Conservation (phyloP, 768 basidiomycete genomes). For the Rubroboletus pulcherrimus region DNA sequence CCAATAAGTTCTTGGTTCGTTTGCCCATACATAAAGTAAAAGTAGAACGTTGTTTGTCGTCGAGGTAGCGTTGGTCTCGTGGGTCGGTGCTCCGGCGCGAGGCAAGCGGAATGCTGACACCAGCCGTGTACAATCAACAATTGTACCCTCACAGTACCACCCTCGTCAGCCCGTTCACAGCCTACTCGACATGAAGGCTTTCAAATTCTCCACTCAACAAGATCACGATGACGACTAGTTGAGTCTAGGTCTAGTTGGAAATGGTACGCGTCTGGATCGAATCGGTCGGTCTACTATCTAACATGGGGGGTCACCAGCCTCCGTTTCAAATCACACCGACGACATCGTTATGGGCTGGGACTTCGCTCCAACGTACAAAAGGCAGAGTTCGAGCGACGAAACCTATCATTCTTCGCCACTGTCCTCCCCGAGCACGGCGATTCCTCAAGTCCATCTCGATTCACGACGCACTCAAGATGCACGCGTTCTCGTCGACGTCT, state of each 20-base stretch:
- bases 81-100: conserved; percentile 5
- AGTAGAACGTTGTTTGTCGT: not conserved
- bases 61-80: not conserved
- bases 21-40: conserved; percentile 36
- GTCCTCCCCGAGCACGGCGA: conserved; percentile 5
- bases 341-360: not conserved
- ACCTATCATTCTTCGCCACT: not conserved
- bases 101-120: not conserved
- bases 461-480: conserved; percentile 22
- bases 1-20: conserved; percentile 37
- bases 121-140: not conserved
- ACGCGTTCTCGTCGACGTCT: conserved; percentile 7
- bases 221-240: not conserved
- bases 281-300: not conserved
- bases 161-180: not conserved
- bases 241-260: not conserved
- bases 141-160: not conserved
- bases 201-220: not conserved
- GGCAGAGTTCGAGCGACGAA: not conserved
- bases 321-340: conserved; percentile 11
- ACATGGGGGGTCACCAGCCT: not conserved
- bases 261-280: not conserved
- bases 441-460: conserved; percentile 13
- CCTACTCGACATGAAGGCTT: not conserved
- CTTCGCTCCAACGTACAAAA: conserved; percentile 11